Conservation (phyloP, 1,139 yeast species). For the Geotrichum siamense region DNA sequence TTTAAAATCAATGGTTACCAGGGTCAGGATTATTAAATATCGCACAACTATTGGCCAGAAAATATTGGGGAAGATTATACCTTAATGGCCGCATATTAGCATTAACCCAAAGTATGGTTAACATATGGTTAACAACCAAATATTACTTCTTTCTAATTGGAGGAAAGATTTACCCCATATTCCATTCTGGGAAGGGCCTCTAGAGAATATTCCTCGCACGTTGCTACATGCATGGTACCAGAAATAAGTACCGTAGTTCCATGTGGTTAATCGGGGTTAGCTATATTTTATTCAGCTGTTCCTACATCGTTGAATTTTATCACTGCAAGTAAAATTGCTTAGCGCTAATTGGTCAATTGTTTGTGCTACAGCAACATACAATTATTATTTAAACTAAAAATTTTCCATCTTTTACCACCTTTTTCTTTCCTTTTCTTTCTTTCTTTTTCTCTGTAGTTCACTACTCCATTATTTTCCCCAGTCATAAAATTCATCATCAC, state of each 20-base stretch:
- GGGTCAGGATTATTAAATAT: constrained; percentile 1
- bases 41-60: not conserved
- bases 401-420: too few relatives aligned
- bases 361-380: not conserved
- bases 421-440: constrained; percentile 1
- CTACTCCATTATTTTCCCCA: constrained; percentile 6
- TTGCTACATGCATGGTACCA: too few relatives aligned
- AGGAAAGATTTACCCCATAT: too few relatives aligned
- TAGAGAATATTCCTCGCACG: too few relatives aligned
- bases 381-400: constrained; percentile 5
- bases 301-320: too few relatives aligned
- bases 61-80: not conserved
- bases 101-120: not conserved
- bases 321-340: constrained; percentile 2
- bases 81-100: too few relatives aligned
- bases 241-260: too few relatives aligned
- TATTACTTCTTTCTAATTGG: too few relatives aligned
- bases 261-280: too few relatives aligned
- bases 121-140: too few relatives aligned
- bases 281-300: too few relatives aligned
- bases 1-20: not conserved
- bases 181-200: too few relatives aligned
- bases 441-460: constrained; percentile 7
- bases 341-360: constrained; percentile 2
- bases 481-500: constrained; percentile 3